Base-by-base conservation (phyloP, 345 rosid species). In the Excoecaria agallocha region DNA sequence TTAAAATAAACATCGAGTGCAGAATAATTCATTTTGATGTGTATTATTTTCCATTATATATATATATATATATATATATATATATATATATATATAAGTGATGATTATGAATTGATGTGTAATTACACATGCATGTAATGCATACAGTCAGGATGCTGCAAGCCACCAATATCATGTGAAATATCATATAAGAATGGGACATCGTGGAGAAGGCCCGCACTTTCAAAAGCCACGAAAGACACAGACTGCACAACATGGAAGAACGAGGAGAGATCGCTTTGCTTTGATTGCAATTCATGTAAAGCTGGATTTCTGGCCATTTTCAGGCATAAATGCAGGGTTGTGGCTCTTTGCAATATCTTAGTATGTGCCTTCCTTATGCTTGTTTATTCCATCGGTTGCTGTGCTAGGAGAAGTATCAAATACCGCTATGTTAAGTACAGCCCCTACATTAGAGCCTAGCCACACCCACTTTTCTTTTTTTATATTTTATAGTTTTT, bases 231-330 rank as follows among this genome's bases (percentile, higher is more conserved):
- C 3, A 2, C 6, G 6, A 61, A 52, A 0, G 80, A 73, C 79
- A 72, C 65, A 49, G 81, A 74, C 75, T 79, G 80, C 74, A 61
- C 39, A 43, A 71, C 45, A 30, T 87, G 88, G 88, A 80, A 66
- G 78, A 87, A 82, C 50, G 50, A 83, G 12, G 78, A 68, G 48
- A 20, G 39, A 30, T 60, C n/a, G 30, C 75, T 80, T 16, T 85
- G 90, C 82, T 87, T 66, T 60, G 75, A 81, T 35, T 87, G 90
- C 79, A 58, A 76, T 20, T 76, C 88, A 6, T 87, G 90, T 79
- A 85, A 83, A 71, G 81, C 66, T 15, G 86, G 89, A 3, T 66
- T 80, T 69, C 67, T 84, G 1, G 74, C 73, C 73, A 76, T 75
- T 72, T 73, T 84, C 10, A 84, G 80, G 77, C 74, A 70, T 50